A percentile compares a stretch with the other conserved stretches of the same genome.
These are phyloP conservation scores for Antrodiella citrinella DNA, from an alignment of 768 basidiomycete species.

Conservation along the genomic window DNA sequence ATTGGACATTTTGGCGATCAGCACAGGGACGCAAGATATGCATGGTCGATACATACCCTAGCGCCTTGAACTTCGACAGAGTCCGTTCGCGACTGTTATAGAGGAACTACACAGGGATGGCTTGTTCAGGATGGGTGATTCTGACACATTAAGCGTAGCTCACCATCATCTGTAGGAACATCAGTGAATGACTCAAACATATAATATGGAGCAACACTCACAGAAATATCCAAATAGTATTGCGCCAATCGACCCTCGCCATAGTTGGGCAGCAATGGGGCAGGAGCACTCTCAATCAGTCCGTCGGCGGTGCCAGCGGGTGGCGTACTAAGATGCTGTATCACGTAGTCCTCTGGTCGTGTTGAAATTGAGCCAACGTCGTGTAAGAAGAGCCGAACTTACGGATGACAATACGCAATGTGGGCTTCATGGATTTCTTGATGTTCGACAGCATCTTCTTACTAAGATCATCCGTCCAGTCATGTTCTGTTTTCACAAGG, in stretches of 20 bases:
- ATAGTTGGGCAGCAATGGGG: neutral
- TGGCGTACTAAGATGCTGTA: neutral
- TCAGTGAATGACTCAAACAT: neutral
- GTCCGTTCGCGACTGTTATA: neutral
- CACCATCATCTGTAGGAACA: neutral
- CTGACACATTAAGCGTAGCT: too few relatives aligned
- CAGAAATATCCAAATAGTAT: neutral
- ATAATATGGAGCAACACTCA: neutral
- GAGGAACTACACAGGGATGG: neutral
- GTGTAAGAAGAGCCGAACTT: neutral
- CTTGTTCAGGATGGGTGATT: neutral
- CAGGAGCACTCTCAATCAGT: neutral
- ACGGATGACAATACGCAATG: constrained; percentile 2
- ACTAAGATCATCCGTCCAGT: constrained; percentile 1
- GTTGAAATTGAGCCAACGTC: neutral
- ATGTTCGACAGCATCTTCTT: constrained; percentile 1
- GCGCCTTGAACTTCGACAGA: neutral
- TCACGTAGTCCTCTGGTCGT: neutral
- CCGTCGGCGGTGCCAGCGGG: neutral
- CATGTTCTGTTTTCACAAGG: neutral
- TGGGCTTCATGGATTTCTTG: constrained; percentile 2
- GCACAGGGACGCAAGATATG: neutral
- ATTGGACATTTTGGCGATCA: neutral
- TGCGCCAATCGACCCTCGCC: neutral
- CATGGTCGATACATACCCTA: neutral